A percentile compares a stretch with the other conserved stretches of the same genome.
Evolutionary conservation across 2,329 filamentous ascomycete species (phyloP).

Genomic region (Aplosporella prunicola): DNA sequence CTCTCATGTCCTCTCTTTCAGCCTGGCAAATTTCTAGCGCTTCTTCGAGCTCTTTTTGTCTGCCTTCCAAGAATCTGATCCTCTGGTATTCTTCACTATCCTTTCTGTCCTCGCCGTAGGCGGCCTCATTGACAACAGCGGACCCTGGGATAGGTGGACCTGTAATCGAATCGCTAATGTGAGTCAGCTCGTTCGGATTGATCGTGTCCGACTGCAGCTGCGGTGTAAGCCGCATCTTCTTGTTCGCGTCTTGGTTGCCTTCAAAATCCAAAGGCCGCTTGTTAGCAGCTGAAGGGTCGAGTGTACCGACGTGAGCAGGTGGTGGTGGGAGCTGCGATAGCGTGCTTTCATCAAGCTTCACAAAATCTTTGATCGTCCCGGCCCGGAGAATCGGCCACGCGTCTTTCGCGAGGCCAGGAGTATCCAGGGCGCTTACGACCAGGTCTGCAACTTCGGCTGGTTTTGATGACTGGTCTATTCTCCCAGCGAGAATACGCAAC

Average conservation of each 20-base stretch:
- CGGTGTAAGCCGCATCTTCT: conserved; percentile 18
- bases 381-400: conserved; percentile 13
- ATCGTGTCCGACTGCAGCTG: conserved; percentile 2
- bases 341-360: neutral
- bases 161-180: conserved; percentile 1
- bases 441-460: conserved; percentile 18
- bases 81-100: conserved; percentile 2
- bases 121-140: too few species aligned
- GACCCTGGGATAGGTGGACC: too few species aligned
- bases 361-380: conserved; percentile 1
- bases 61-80: conserved; percentile 18
- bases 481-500: conserved; percentile 25
- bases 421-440: conserved; percentile 20
- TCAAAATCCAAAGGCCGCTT: conserved; percentile 15
- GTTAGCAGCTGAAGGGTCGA: conserved; percentile 3
- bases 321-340: neutral
- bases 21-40: conserved; percentile 16
- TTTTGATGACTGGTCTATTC: conserved; percentile 20
- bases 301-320: neutral
- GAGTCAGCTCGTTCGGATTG: conserved; percentile 3
- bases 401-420: conserved; percentile 8
- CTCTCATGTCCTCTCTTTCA: conserved; percentile 1
- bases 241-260: conserved; percentile 12
- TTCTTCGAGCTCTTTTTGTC: conserved; percentile 19
- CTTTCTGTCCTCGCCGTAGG: too few species aligned